These are phyloP conservation scores for Erysimum cheiri DNA, from an alignment of 441 rosid genomes.

Conservation along the genomic window DNA sequence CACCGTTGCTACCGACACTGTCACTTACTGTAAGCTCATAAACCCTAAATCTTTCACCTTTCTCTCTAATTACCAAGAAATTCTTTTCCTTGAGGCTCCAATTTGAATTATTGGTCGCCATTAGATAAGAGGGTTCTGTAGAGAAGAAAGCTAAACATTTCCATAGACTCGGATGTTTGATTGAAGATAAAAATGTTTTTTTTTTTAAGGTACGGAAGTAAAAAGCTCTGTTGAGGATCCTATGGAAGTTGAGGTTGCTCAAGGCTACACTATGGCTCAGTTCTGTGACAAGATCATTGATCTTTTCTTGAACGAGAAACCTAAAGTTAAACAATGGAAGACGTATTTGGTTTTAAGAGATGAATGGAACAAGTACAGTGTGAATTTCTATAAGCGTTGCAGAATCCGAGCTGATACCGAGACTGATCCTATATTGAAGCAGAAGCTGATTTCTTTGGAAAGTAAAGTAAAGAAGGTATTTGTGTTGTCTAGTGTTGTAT, in stretches of 20 bases:
- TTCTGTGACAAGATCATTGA: conserved; percentile 85
- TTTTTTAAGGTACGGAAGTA: conserved; percentile 51
- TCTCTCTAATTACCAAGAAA: conserved; percentile 2
- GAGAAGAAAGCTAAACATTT: background rate
- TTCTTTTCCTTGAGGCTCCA: conserved; percentile 2
- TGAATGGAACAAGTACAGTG: conserved; percentile 83
- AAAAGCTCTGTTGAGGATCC: conserved; percentile 50
- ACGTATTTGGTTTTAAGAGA: conserved; percentile 80
- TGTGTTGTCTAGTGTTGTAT: conserved; percentile 3
- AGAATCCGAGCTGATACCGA: conserved; percentile 59
- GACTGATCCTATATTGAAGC: conserved; percentile 59
- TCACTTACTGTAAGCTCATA: conserved; percentile 35
- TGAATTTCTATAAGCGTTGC: conserved; percentile 72
- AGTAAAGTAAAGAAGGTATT: conserved; percentile 80
- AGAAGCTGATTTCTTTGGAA: conserved; percentile 59
- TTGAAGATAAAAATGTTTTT: conserved; percentile 12
- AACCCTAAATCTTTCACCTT: conserved; percentile 13
- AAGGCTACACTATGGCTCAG: conserved; percentile 73
- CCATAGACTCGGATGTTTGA: background rate
- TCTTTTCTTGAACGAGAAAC: conserved; percentile 79
- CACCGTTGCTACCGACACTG: conserved; percentile 34
- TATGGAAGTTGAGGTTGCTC: conserved; percentile 67
- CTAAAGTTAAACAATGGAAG: conserved; percentile 78
- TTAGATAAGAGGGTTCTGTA: background rate
- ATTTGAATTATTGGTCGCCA: background rate